Evolutionary conservation across 306 rosid genomes (phyloP).

Genomic region (Pueraria montana): DNA sequence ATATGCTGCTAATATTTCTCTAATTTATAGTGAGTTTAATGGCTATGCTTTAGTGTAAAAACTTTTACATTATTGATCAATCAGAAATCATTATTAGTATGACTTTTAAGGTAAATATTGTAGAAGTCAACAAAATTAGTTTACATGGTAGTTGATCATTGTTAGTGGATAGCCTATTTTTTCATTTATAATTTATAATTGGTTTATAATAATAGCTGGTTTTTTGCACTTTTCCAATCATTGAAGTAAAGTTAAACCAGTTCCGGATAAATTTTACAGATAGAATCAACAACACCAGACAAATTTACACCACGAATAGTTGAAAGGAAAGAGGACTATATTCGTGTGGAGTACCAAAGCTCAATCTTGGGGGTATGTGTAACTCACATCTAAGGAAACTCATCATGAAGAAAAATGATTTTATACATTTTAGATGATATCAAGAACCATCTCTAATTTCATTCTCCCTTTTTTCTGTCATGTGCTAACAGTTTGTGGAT

Average conservation of each 20-base stretch:
- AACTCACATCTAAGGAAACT: constrained; percentile 8
- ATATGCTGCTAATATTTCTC: neutral
- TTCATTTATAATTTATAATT: too few species aligned
- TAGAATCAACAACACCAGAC: constrained; percentile 79
- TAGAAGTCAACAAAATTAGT: too few species aligned
- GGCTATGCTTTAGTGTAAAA: too few species aligned
- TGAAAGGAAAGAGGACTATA: constrained; percentile 82
- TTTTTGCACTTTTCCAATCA: constrained; percentile 35
- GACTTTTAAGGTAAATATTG: too few species aligned
- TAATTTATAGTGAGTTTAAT: neutral
- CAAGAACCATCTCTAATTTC: constrained; percentile 13
- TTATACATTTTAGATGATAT: constrained; percentile 18
- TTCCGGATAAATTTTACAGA: constrained; percentile 57
- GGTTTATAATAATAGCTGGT: neutral
- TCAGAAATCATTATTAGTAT: too few species aligned
- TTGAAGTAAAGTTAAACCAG: constrained; percentile 34
- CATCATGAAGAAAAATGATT: neutral
- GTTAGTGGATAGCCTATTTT: too few species aligned
- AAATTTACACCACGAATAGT: constrained; percentile 70
- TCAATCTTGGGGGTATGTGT: constrained; percentile 84
- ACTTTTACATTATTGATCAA: too few species aligned
- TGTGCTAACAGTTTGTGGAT: constrained; percentile 74
- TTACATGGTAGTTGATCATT: too few species aligned
- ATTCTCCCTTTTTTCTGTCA: neutral
- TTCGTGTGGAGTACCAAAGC: constrained; percentile 80